phyloP scores from a whole-genome alignment of 768 basidiomycete genomes.

The Psilocybe tampanensis region DNA sequence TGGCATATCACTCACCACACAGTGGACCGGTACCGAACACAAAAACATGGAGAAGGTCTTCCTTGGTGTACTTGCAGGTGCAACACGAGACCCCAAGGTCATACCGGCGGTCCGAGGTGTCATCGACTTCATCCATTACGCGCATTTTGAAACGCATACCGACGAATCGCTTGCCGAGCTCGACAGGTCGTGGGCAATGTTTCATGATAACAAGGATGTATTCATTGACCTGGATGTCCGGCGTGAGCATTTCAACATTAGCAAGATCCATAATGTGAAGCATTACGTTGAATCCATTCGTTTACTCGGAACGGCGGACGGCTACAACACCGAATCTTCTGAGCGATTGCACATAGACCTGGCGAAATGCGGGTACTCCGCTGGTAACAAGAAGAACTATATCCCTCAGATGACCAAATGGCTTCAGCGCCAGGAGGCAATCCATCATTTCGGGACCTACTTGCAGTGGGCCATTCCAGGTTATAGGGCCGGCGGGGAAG shows the following conservation, averaged over 20 bases:
- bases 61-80: constrained; percentile 31
- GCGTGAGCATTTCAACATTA: constrained; percentile 40
- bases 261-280: constrained; percentile 35
- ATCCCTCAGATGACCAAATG: constrained; percentile 40
- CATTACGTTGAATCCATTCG: constrained; percentile 35
- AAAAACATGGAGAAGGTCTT: constrained; percentile 40
- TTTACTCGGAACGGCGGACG: constrained; percentile 28
- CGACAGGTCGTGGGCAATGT: constrained; percentile 21
- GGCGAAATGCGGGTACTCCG: constrained; percentile 36
- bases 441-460: constrained; percentile 23
- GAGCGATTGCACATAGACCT: constrained; percentile 47
- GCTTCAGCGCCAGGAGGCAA: constrained; percentile 36
- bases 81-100: constrained; percentile 17
- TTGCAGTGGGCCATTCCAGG: constrained; percentile 28
- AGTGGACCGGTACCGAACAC: constrained; percentile 47
- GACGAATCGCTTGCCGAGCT: constrained; percentile 25
- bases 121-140: constrained; percentile 39
- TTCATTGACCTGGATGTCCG: constrained; percentile 28
- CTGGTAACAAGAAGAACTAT: constrained; percentile 31
- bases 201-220: constrained; percentile 33
- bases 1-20: constrained; percentile 41
- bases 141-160: constrained; percentile 31
- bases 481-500: background rate
- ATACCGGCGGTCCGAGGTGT: constrained; percentile 24
- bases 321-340: constrained; percentile 35